phyloP scores from a whole-genome alignment of 169 alveolate species.

The Eimeria sp. region DNA sequence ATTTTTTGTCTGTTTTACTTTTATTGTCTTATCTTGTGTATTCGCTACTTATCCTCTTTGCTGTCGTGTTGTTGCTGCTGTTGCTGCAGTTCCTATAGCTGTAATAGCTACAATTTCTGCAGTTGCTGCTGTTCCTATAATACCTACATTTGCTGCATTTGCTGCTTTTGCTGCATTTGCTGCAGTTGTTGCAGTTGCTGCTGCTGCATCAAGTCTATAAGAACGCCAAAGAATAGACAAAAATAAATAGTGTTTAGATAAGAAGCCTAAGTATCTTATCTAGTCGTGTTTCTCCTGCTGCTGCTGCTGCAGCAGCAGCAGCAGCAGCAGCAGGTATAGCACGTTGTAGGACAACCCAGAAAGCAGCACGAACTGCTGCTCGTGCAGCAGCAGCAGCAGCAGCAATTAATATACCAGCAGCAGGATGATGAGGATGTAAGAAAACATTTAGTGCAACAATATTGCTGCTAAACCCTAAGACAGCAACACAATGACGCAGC shows the following conservation, averaged over 20 bases:
- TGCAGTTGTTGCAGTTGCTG: background rate
- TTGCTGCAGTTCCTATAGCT: too few relatives aligned
- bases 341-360: slow-evolving; percentile 17
- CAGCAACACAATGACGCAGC: slow-evolving; percentile 50
- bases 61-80: background rate
- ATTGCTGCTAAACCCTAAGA: slow-evolving; percentile 59
- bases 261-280: too few relatives aligned
- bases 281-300: too few relatives aligned
- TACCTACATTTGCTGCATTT: too few relatives aligned
- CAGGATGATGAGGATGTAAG: slow-evolving; percentile 34
- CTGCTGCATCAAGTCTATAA: background rate
- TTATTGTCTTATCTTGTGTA: background rate
- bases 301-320: slow-evolving; percentile 18
- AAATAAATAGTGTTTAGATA: background rate
- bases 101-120: background rate
- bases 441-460: slow-evolving; percentile 57
- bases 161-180: too few relatives aligned
- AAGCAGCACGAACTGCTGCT: slow-evolving; percentile 11
- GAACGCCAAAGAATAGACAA: background rate
- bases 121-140: too few relatives aligned
- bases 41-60: too few relatives aligned
- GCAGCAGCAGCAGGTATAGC: slow-evolving; percentile 12
- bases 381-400: slow-evolving; percentile 49
- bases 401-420: slow-evolving; percentile 20
- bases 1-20: background rate